Conservation (phyloP, 495 filamentous ascomycete genomes). For the Penicillium bovifimosum region DNA sequence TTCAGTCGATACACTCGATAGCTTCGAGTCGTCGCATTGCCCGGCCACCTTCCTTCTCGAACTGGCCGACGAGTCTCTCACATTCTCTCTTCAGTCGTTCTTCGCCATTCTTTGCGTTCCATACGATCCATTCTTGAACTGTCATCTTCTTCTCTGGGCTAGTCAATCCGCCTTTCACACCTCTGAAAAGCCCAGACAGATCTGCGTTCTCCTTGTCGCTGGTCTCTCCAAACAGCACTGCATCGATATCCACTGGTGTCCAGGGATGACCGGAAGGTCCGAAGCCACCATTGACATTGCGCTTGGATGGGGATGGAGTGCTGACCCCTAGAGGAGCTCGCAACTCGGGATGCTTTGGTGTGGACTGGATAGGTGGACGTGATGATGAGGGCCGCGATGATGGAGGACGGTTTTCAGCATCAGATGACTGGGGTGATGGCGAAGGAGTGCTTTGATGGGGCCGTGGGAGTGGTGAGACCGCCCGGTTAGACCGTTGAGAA, state of each 20-base stretch:
- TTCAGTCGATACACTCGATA: slow-evolving; percentile 51
- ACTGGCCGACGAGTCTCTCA: slow-evolving; percentile 69
- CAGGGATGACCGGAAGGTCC: slow-evolving; percentile 62
- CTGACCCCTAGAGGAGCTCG: slow-evolving; percentile 45
- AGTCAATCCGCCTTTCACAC: slow-evolving; percentile 54
- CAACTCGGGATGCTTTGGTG: slow-evolving; percentile 34
- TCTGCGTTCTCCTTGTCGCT: slow-evolving; percentile 54
- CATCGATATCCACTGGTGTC: slow-evolving; percentile 65
- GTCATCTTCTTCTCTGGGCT: slow-evolving; percentile 82
- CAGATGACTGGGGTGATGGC: slow-evolving; percentile 68
- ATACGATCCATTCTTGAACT: slow-evolving; percentile 85
- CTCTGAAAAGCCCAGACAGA: slow-evolving; percentile 35
- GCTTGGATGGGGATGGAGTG: slow-evolving; percentile 68
- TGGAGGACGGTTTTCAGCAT: slow-evolving; percentile 73
- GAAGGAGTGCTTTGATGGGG: slow-evolving; percentile 43
- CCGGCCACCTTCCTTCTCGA: slow-evolving; percentile 74
- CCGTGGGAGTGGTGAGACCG: slow-evolving; percentile 32
- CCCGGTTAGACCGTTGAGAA: slow-evolving; percentile 11
- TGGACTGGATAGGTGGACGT: slow-evolving; percentile 29
- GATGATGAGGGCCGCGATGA: slow-evolving; percentile 50
- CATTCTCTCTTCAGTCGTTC: slow-evolving; percentile 71
- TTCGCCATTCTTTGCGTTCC: slow-evolving; percentile 74
- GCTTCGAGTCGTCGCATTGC: slow-evolving; percentile 75
- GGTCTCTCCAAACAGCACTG: slow-evolving; percentile 44
- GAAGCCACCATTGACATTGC: slow-evolving; percentile 48